These are phyloP conservation scores for Acacia crassicarpa DNA, from an alignment of 306 rosid species.

Conservation along the genomic window DNA sequence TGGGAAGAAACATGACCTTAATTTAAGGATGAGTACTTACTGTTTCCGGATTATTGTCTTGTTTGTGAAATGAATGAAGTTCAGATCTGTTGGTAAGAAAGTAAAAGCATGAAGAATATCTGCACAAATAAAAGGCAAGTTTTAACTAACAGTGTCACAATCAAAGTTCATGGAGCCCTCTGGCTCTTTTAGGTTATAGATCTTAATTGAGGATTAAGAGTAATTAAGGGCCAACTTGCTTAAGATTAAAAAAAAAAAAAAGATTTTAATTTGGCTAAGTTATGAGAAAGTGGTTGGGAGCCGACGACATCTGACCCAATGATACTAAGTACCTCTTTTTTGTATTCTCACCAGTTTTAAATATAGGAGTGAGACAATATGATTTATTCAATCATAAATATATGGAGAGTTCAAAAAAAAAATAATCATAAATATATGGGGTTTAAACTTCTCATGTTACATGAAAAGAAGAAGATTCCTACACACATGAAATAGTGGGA, in stretches of 20 bases:
- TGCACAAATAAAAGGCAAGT: slow-evolving; percentile 34
- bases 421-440: too few relatives aligned
- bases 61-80: slow-evolving; percentile 63
- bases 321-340: too few relatives aligned
- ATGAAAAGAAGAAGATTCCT: too few relatives aligned
- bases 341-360: too few relatives aligned
- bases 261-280: background rate
- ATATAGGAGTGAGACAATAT: too few relatives aligned
- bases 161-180: background rate
- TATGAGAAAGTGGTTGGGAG: background rate
- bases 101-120: slow-evolving; percentile 73
- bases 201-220: background rate
- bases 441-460: too few relatives aligned
- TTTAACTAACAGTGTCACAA: background rate
- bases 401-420: too few relatives aligned
- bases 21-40: slow-evolving; percentile 42
- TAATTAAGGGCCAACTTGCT: background rate
- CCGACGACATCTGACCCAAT: too few relatives aligned
- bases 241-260: too few relatives aligned
- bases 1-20: slow-evolving; percentile 10
- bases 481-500: too few relatives aligned
- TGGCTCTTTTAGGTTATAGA: background rate
- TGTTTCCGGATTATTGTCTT: slow-evolving; percentile 50
- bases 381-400: too few relatives aligned
- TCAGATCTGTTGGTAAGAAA: slow-evolving; percentile 55